phyloP scores from a whole-genome alignment of 169 alveolate genomes.

The Fabrea salina region DNA sequence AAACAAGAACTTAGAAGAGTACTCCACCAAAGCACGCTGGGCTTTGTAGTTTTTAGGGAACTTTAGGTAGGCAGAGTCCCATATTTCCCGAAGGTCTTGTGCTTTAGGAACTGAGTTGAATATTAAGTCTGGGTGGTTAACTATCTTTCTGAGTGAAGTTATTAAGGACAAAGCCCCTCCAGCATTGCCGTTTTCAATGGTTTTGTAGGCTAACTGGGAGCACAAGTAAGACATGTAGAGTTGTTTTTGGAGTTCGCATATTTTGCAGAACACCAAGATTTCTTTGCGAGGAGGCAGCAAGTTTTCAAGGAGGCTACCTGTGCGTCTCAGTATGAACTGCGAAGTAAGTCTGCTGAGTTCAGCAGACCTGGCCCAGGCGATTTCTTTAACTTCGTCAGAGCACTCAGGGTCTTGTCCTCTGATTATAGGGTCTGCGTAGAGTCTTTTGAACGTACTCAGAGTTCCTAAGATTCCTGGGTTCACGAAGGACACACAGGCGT shows the following conservation, averaged over 20 bases:
- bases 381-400: background rate
- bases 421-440: background rate
- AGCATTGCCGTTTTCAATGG: background rate
- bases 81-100: background rate
- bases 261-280: conserved; percentile 45
- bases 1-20: conserved; percentile 4
- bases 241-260: conserved; percentile 42
- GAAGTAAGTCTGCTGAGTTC: conserved; percentile 48
- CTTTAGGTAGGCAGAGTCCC: background rate
- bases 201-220: background rate
- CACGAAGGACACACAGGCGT: conserved; percentile 57
- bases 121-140: conserved; percentile 30
- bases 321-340: conserved; percentile 64
- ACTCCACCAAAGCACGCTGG: background rate
- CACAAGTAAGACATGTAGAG: conserved; percentile 35
- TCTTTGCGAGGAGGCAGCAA: conserved; percentile 61
- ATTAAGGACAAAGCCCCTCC: background rate
- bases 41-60: background rate
- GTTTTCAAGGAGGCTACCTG: conserved; percentile 54
- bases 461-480: conserved; percentile 57
- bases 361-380: conserved; percentile 41
- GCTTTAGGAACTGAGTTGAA: background rate
- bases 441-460: background rate
- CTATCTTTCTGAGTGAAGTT: background rate
- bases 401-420: conserved; percentile 29